Percentiles rank a stretch among this genome's conserved stretches.
phyloP scores from a whole-genome alignment of 176 grass and related monocot genomes.

The Raddia guianensis region DNA sequence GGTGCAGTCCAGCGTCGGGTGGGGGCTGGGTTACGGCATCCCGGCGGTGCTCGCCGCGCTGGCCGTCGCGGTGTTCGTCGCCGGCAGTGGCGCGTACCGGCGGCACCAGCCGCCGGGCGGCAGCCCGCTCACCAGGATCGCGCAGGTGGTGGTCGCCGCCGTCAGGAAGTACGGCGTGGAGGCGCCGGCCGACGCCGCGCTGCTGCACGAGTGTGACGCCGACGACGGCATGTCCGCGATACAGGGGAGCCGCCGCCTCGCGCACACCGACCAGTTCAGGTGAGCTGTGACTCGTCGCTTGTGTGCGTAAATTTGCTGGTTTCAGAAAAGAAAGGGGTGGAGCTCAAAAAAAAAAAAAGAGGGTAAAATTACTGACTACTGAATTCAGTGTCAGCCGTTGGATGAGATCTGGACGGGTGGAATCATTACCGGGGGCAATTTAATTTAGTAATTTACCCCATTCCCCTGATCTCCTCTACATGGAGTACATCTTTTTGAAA shows the following conservation, averaged over 20 bases:
- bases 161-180: slow-evolving; percentile 37
- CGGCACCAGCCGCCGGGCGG: slow-evolving; percentile 39
- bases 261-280: slow-evolving; percentile 53
- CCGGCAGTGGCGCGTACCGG: slow-evolving; percentile 27
- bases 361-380: background rate
- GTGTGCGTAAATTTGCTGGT: background rate
- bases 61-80: slow-evolving; percentile 34
- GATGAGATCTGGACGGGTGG: background rate
- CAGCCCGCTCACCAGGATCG: slow-evolving; percentile 56
- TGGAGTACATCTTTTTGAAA: background rate
- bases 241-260: slow-evolving; percentile 48
- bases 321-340: background rate
- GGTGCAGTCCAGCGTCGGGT: slow-evolving; percentile 49
- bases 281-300: background rate
- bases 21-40: slow-evolving; percentile 51
- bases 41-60: slow-evolving; percentile 35
- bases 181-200: slow-evolving; percentile 24
- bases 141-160: slow-evolving; percentile 49
- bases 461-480: too few species aligned
- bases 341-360: too few species aligned
- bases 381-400: background rate
- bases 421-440: too few species aligned
- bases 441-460: too few species aligned
- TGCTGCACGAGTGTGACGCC: slow-evolving; percentile 38
- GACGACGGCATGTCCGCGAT: slow-evolving; percentile 48